Base-by-base conservation (phyloP, 2,329 filamentous ascomycete genomes). In the Fusarium zealandicum region DNA sequence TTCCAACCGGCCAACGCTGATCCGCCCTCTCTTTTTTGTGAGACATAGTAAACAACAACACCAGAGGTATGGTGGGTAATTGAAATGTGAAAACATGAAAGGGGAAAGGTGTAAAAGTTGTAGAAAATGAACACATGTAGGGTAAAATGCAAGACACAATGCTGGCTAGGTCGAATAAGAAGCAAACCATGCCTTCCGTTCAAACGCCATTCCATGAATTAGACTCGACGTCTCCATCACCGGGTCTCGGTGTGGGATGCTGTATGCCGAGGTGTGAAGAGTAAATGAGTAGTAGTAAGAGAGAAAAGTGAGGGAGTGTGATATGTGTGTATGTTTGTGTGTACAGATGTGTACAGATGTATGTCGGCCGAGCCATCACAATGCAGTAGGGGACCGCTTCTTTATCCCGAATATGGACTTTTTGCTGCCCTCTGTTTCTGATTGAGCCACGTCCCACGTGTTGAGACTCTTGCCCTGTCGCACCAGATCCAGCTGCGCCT, bases 351-450 rank as follows among this genome's bases (percentile, higher is more conserved):
- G 31, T 54, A 17, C 22, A 35, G n/a, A 41, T 36, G 22, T 37
- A 16, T 18, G 5, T 36, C 36, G 44, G 30, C 46, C 17, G 36
- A 18, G 6, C 39, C 52, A 17, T 58, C 55, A 63, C 37, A 49
- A 22, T n/a, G 41, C 60, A 28, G 57, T 66, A 25, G 50, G 40
- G n/a, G 55, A 54, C 32, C 70, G 71, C 50, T 78, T 75, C 47
- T 75, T 25, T 8, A 7, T 76, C 47, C 73, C 73, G 31, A 83
- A 69, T 1, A 76, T 78, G 32, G 74, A 76, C 61, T 78, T 82
- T 31, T 77, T 72, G 18, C 67, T 70, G 9, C 70, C 64, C 27
- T 72, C 74, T 6, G 57, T 60, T 13, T 66, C 67, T 27, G 54
- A 54, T 25, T 70, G 60, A 3, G 70, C 67, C 36, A 69, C 63